Percentiles rank a stretch among this genome's conserved stretches.
phyloP scores from a whole-genome alignment of 2,329 filamentous ascomycete genomes.

The Pestalotiopsis sp. region DNA sequence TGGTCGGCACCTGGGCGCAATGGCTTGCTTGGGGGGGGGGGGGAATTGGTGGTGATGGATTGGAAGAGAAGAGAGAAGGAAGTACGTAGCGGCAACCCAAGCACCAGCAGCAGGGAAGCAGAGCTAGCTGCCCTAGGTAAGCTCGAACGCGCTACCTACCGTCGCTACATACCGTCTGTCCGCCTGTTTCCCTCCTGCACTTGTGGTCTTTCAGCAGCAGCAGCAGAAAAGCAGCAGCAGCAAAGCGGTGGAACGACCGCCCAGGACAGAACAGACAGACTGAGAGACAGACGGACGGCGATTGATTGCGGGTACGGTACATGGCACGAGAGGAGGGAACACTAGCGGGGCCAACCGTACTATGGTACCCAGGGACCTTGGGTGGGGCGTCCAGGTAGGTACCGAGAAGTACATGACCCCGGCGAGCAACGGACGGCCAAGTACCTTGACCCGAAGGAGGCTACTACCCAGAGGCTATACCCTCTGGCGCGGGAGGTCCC shows the following conservation, averaged over 20 bases:
- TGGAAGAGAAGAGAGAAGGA: not conserved
- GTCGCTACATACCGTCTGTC: not conserved
- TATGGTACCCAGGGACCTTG: constrained; percentile 1
- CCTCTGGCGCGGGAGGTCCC: constrained; percentile 19
- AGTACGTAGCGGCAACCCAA: not conserved
- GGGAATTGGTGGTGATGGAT: not conserved
- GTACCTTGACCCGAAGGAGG: not conserved
- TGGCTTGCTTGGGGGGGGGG: not conserved
- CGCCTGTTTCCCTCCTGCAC: not conserved
- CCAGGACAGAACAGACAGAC: no score
- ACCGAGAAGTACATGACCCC: constrained; percentile 9
- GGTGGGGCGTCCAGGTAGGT: constrained; percentile 15
- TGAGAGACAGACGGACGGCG: not conserved
- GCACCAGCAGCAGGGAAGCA: not conserved
- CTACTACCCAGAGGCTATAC: constrained; percentile 15
- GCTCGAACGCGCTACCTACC: not conserved
- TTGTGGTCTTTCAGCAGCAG: not conserved
- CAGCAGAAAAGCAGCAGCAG: not conserved
- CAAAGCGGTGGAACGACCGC: not conserved
- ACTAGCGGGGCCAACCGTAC: constrained; percentile 19
- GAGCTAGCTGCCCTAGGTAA: not conserved
- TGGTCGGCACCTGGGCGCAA: not conserved
- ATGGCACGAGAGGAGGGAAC: not conserved
- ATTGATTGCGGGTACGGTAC: not conserved
- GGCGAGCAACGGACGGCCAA: not conserved